A percentile compares a stretch with the other conserved stretches of the same genome.
Conservation (phyloP, 768 basidiomycete species). For the Amanita exitialis region DNA sequence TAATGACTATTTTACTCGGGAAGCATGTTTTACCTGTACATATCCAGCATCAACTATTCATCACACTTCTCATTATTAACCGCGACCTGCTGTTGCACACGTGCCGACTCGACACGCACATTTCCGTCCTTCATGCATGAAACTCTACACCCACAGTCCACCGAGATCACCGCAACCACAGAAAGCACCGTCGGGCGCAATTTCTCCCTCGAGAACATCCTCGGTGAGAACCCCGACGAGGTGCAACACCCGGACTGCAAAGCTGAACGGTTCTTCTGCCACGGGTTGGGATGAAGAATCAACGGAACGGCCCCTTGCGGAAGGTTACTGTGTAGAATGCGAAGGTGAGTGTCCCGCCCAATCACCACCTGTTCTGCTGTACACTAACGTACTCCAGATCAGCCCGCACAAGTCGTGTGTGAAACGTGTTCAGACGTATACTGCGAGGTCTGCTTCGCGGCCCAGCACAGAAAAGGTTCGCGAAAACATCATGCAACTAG, state of each 20-base stretch:
- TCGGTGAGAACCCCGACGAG: conserved; percentile 50
- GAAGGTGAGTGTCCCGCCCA: conserved; percentile 45
- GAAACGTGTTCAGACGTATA: conserved; percentile 63
- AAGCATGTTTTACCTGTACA: neutral
- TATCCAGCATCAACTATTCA: neutral
- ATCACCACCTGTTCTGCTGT: conserved; percentile 2
- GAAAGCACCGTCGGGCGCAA: neutral
- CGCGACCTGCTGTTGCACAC: neutral
- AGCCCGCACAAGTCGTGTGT: conserved; percentile 70
- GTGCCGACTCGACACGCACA: neutral
- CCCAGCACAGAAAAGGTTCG: conserved; percentile 77
- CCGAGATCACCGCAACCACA: neutral
- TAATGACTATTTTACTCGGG: neutral
- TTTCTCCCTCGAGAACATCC: conserved; percentile 65
- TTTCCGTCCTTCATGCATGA: neutral
- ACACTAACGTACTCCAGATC: conserved; percentile 39
- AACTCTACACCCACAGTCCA: neutral
- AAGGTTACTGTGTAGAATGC: conserved; percentile 77
- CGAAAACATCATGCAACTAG: conserved; percentile 55
- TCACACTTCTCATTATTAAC: too few relatives aligned
- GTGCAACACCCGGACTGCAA: conserved; percentile 41
- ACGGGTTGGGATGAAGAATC: conserved; percentile 66
- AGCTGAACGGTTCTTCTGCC: conserved; percentile 24
- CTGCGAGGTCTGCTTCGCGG: conserved; percentile 80
- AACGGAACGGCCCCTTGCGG: conserved; percentile 30